Evolutionary conservation across 306 rosid genomes (phyloP).

Genomic region (Quercus suber): DNA sequence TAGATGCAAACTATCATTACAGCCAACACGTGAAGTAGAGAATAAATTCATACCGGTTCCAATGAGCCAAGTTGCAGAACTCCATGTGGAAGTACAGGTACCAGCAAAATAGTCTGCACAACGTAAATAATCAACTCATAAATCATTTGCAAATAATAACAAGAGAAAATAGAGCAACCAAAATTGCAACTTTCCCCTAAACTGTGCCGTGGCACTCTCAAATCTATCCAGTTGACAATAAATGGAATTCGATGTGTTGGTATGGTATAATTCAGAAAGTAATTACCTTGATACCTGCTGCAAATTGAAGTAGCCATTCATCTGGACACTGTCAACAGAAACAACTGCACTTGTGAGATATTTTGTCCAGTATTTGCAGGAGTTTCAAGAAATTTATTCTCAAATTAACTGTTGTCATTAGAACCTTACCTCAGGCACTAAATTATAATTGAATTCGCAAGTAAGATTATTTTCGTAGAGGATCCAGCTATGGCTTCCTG

Average conservation of each 20-base stretch:
- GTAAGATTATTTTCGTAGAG: slow-evolving; percentile 40
- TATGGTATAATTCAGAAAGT: neutral
- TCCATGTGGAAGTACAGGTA: slow-evolving; percentile 83
- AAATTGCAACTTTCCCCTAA: neutral
- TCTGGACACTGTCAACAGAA: slow-evolving; percentile 56
- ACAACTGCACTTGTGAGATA: slow-evolving; percentile 25
- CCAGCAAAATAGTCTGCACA: slow-evolving; percentile 77
- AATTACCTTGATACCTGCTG: slow-evolving; percentile 77
- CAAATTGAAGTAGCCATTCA: slow-evolving; percentile 84
- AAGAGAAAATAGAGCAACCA: neutral
- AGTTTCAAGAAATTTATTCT: neutral
- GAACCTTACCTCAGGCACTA: slow-evolving; percentile 54
- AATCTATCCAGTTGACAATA: slow-evolving; percentile 7
- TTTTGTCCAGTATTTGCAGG: neutral
- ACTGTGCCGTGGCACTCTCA: neutral
- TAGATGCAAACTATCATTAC: neutral
- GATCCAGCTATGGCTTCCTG: slow-evolving; percentile 67
- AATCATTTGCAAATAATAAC: neutral
- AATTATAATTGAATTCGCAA: slow-evolving; percentile 26
- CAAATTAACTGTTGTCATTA: slow-evolving; percentile 9
- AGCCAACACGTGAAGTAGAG: slow-evolving; percentile 19
- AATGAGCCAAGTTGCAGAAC: slow-evolving; percentile 88
- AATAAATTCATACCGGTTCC: slow-evolving; percentile 55
- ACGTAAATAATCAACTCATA: slow-evolving; percentile 2
- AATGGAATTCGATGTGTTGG: slow-evolving; percentile 1